Evolutionary conservation across 345 rosid genomes (phyloP).

Genomic region (Bruguiera parviflora): DNA sequence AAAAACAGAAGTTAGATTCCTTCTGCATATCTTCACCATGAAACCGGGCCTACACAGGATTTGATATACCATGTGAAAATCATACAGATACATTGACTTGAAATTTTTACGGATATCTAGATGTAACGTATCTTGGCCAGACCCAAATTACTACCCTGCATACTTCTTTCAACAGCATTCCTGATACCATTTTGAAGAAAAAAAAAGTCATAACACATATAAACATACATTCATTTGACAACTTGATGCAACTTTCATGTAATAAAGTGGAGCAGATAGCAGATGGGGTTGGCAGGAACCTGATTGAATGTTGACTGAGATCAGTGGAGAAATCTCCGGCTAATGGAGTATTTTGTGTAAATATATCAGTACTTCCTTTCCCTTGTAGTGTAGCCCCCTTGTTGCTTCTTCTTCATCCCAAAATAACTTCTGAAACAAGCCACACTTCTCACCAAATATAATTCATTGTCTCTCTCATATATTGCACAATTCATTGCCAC

Average conservation of each 20-base stretch:
- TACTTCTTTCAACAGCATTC: slow-evolving; percentile 41
- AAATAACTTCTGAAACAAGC: too few species aligned
- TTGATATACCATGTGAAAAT: slow-evolving; percentile 11
- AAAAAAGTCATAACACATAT: background rate
- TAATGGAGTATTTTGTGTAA: slow-evolving; percentile 23
- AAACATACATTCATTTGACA: background rate
- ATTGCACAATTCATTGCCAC: too few species aligned
- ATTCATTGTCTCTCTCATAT: too few species aligned
- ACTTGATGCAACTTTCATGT: background rate
- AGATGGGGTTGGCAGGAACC: slow-evolving; percentile 28
- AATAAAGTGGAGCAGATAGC: background rate
- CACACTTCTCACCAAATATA: too few species aligned
- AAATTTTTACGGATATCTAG: background rate
- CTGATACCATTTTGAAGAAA: slow-evolving; percentile 16
- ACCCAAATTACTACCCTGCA: slow-evolving; percentile 45
- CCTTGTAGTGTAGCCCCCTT: slow-evolving; percentile 33
- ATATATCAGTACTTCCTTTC: slow-evolving; percentile 43
- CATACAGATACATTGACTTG: background rate
- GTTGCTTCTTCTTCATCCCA: slow-evolving; percentile 9
- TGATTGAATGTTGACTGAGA: slow-evolving; percentile 35
- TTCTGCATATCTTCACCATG: slow-evolving; percentile 26
- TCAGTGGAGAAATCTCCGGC: slow-evolving; percentile 34
- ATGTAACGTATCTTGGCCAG: slow-evolving; percentile 52
- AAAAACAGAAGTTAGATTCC: too few species aligned
- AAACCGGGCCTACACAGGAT: slow-evolving; percentile 59